Conservation (phyloP, 805 yeast genomes). For the Sugiyamaella qingdaonensis region DNA sequence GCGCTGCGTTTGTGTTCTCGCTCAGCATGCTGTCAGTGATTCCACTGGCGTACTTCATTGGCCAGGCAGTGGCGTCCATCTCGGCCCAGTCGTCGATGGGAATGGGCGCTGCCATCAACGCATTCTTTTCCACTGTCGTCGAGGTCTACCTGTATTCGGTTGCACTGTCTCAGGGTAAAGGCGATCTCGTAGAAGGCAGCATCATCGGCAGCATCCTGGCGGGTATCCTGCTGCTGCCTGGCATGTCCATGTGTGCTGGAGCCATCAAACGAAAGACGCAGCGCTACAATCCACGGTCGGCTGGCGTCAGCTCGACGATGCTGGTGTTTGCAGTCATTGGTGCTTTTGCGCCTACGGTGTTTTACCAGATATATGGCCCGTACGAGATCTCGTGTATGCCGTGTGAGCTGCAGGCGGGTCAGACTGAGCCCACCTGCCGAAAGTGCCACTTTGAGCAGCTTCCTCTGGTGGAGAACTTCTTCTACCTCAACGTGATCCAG, state of each 20-base stretch:
- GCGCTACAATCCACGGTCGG: slow-evolving; percentile 90
- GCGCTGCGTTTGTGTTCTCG: slow-evolving; percentile 63
- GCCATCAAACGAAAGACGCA: slow-evolving; percentile 90
- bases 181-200: slow-evolving; percentile 89
- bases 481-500: slow-evolving; percentile 63
- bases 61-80: slow-evolving; percentile 98
- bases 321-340: slow-evolving; percentile 83
- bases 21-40: slow-evolving; percentile 79
- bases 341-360: slow-evolving; percentile 87
- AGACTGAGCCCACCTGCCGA: slow-evolving; percentile 40
- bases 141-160: slow-evolving; percentile 91
- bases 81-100: slow-evolving; percentile 99
- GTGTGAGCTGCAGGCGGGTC: slow-evolving; percentile 36
- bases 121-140: slow-evolving; percentile 93
- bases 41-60: slow-evolving; percentile 94
- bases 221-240: slow-evolving; percentile 87
- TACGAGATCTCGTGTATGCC: slow-evolving; percentile 69
- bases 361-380: slow-evolving; percentile 85
- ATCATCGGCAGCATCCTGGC: slow-evolving; percentile 91
- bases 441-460: slow-evolving; percentile 78
- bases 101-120: slow-evolving; percentile 95
- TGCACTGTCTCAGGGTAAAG: slow-evolving; percentile 80
- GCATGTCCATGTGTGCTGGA: slow-evolving; percentile 96
- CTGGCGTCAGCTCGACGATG: slow-evolving; percentile 97
- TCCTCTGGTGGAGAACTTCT: slow-evolving; percentile 58